Percentiles rank a stretch among this genome's conserved stretches.
These are phyloP conservation scores for Chlorella sp. DNA, from an alignment of 139 green algal genomes.

Conservation along the genomic window DNA sequence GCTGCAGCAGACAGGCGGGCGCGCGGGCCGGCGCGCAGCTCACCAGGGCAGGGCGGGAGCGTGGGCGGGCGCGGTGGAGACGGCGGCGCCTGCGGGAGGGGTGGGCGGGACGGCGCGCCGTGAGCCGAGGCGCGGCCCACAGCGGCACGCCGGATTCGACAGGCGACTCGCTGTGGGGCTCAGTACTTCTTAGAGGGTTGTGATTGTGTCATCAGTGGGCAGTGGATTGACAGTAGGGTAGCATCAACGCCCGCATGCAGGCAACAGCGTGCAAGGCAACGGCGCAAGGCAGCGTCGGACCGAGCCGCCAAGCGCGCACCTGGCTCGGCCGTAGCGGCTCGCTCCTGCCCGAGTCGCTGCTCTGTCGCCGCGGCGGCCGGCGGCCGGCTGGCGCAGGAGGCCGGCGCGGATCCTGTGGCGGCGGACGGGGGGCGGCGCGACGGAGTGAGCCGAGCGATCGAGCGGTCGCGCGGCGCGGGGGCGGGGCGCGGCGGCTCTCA, in stretches of 20 bases:
- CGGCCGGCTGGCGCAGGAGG: too few relatives aligned
- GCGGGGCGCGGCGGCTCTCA: conserved; percentile 15
- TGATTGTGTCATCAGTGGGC: too few relatives aligned
- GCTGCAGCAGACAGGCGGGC: neutral
- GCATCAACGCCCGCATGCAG: too few relatives aligned
- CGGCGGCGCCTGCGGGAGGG: neutral
- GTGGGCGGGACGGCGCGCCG: neutral
- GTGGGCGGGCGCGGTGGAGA: neutral
- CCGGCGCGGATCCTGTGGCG: too few relatives aligned
- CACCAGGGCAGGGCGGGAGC: neutral
- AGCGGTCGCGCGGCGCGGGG: neutral
- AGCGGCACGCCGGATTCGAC: too few relatives aligned
- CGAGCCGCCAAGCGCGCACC: too few relatives aligned
- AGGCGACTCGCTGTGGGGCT: conserved; percentile 1
- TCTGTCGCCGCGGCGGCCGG: too few relatives aligned
- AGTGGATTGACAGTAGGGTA: conserved; percentile 20
- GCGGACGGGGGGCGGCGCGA: neutral
- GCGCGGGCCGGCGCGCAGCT: neutral
- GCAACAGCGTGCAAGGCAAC: too few relatives aligned
- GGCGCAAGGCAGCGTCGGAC: too few relatives aligned
- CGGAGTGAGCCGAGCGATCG: neutral
- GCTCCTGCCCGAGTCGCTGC: too few relatives aligned
- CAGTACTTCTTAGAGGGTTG: conserved; percentile 21
- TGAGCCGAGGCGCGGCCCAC: too few relatives aligned
- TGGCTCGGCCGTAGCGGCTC: too few relatives aligned